phyloP scores from a whole-genome alignment of 768 basidiomycete species.

The Gymnopilus dilepis region DNA sequence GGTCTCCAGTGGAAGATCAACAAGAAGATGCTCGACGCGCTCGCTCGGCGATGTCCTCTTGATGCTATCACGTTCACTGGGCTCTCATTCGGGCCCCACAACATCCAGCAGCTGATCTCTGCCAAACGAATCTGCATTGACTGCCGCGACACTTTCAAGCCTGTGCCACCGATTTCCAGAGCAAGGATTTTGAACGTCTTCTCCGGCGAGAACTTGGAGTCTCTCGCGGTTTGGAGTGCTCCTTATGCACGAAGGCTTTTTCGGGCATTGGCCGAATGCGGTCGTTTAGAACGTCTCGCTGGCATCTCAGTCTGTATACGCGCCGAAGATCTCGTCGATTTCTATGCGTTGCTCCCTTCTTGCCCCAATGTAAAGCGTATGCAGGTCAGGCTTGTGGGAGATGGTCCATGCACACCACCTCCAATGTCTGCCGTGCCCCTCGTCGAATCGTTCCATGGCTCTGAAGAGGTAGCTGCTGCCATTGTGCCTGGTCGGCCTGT shows the following conservation, averaged over 20 bases:
- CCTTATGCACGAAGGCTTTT: background rate
- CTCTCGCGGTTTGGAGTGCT: background rate
- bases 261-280: background rate
- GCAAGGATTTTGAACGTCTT: background rate
- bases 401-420: background rate
- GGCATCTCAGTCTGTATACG: background rate
- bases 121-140: background rate
- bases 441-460: background rate
- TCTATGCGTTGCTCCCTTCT: background rate
- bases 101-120: background rate
- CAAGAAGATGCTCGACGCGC: background rate
- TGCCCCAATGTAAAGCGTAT: background rate
- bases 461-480: background rate
- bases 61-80: background rate
- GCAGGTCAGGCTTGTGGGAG: background rate
- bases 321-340: background rate
- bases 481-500: background rate
- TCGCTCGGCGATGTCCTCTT: background rate
- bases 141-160: background rate
- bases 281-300: background rate
- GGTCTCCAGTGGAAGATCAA: background rate
- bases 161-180: background rate
- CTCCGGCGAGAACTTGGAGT: background rate
- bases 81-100: too few species aligned
- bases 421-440: background rate